Conservation (phyloP, 1,284 basidiomycete species). For the Puccinia triticina region DNA sequence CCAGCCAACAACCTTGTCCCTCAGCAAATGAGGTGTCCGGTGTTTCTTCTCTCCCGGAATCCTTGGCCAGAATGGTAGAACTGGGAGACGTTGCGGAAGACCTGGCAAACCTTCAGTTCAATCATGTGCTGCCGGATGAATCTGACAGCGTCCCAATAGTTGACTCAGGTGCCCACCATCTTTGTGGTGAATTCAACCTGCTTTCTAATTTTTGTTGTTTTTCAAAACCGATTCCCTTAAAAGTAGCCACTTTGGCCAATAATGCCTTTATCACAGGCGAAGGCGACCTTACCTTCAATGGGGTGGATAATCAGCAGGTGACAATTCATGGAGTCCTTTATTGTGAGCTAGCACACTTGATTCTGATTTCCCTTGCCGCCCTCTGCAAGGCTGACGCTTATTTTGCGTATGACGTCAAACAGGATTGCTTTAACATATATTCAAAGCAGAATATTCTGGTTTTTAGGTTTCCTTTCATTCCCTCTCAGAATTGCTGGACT, state of each 20-base stretch:
- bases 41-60: too few relatives aligned
- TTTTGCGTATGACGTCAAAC: neutral
- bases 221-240: neutral
- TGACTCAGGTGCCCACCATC: constrained; percentile 9
- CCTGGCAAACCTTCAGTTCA: neutral
- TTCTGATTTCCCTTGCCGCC: neutral
- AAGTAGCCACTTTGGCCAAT: neutral
- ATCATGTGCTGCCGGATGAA: neutral
- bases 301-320: neutral
- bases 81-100: neutral
- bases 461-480: neutral
- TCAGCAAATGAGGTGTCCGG: neutral
- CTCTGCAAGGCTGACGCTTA: neutral
- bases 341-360: neutral
- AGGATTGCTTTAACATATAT: too few relatives aligned
- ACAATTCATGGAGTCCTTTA: neutral
- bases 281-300: neutral
- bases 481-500: neutral
- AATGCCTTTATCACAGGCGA: neutral
- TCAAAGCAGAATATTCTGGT: too few relatives aligned
- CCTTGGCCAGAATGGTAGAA: neutral
- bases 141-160: too few relatives aligned
- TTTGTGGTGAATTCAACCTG: neutral
- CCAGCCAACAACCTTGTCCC: neutral
- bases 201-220: neutral